A percentile compares a stretch with the other conserved stretches of the same genome.
phyloP scores from a whole-genome alignment of 192 early-diverging fungal genomes.

The Podila horticola region DNA sequence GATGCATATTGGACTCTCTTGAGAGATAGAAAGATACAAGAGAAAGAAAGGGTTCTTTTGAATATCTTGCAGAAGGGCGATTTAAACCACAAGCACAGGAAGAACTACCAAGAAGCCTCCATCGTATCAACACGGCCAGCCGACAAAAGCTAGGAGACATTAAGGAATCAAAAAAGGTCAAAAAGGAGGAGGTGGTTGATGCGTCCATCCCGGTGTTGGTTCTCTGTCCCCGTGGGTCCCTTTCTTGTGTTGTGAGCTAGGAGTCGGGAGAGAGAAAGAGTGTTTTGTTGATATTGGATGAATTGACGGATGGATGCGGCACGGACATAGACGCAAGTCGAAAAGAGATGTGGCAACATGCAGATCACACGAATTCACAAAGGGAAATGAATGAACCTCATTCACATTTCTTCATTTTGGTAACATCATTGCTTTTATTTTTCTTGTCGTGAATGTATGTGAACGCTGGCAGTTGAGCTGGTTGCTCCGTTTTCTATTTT shows the following conservation, averaged over 20 bases:
- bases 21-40: too few species aligned
- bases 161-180: not conserved
- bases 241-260: not conserved
- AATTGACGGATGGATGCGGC: not conserved
- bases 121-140: not conserved
- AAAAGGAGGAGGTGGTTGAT: not conserved
- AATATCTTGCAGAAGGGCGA: too few species aligned
- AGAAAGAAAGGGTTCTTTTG: too few species aligned
- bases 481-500: not conserved
- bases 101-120: not conserved
- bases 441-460: not conserved
- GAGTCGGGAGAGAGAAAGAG: not conserved
- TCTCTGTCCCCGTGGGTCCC: too few species aligned
- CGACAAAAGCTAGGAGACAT: not conserved
- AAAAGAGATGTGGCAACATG: slow-evolving; percentile 1
- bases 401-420: too few species aligned
- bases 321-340: not conserved
- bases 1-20: too few species aligned
- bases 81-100: too few species aligned
- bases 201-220: too few species aligned
- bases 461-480: not conserved
- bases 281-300: not conserved
- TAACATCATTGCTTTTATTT: too few species aligned
- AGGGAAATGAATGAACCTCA: too few species aligned
- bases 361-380: too few species aligned